phyloP scores from a whole-genome alignment of 75 land plant genomes.

The Picea glauca region DNA sequence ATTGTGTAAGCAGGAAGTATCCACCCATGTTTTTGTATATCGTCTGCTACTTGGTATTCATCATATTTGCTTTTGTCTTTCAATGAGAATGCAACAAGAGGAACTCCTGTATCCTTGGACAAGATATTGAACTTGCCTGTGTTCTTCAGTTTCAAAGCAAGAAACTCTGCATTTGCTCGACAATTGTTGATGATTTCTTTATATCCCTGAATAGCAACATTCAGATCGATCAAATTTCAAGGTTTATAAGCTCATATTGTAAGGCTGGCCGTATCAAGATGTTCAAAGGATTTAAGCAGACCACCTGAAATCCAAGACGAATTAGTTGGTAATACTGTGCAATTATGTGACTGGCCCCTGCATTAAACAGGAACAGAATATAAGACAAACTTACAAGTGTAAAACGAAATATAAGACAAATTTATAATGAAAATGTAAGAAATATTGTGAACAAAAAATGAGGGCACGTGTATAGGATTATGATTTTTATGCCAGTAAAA shows the following conservation, averaged over 20 bases:
- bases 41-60: conserved; percentile 46
- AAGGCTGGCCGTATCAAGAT: too few species aligned
- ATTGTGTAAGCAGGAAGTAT: conserved; percentile 63
- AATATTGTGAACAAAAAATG: too few species aligned
- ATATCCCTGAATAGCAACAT: conserved; percentile 25
- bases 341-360: conserved; percentile 55
- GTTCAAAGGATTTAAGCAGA: too few species aligned
- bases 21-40: conserved; percentile 48
- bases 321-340: conserved; percentile 63
- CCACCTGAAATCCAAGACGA: conserved; percentile 38
- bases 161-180: conserved; percentile 27
- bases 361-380: too few species aligned
- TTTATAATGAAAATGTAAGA: too few species aligned
- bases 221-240: too few species aligned
- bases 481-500: too few species aligned
- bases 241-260: too few species aligned
- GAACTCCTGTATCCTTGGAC: conserved; percentile 47
- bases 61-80: conserved; percentile 25
- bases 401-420: too few species aligned
- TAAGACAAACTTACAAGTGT: too few species aligned
- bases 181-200: conserved; percentile 42
- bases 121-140: conserved; percentile 45
- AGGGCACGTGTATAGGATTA: too few species aligned
- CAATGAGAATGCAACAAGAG: conserved; percentile 52
- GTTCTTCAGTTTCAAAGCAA: conserved; percentile 24